Evolutionary conservation across 2,329 filamentous ascomycete species (phyloP).

Genomic region (Arthrinium phaeospermum): DNA sequence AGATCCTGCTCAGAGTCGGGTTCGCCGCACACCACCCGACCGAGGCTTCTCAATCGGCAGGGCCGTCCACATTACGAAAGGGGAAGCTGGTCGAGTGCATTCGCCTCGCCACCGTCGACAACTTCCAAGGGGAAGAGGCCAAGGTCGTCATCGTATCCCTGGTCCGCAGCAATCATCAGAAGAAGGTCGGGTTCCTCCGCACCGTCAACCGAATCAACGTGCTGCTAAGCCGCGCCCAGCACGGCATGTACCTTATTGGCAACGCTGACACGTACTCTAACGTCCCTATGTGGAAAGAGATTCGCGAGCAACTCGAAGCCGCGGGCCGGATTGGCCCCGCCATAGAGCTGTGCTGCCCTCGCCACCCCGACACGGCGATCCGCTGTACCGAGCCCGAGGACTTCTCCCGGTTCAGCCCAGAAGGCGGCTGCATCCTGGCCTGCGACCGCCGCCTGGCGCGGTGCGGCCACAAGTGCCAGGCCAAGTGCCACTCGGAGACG

Average conservation of each 20-base stretch:
- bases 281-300: slow-evolving; percentile 68
- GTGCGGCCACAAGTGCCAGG: slow-evolving; percentile 55
- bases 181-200: slow-evolving; percentile 68
- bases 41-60: no score
- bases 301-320: slow-evolving; percentile 57
- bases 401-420: slow-evolving; percentile 61
- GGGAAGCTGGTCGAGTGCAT: slow-evolving; percentile 54
- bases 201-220: slow-evolving; percentile 74
- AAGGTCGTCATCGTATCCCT: slow-evolving; percentile 73
- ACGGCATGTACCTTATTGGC: slow-evolving; percentile 77
- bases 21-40: no score
- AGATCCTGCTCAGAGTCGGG: no score
- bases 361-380: slow-evolving; percentile 61
- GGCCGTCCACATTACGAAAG: no score
- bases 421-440: slow-evolving; percentile 63
- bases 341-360: slow-evolving; percentile 65
- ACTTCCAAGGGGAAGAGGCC: slow-evolving; percentile 80
- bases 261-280: slow-evolving; percentile 62
- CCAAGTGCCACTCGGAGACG: slow-evolving; percentile 52
- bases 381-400: slow-evolving; percentile 59
- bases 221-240: slow-evolving; percentile 67
- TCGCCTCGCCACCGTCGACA: slow-evolving; percentile 71
- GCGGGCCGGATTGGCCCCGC: slow-evolving; percentile 53
- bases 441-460: slow-evolving; percentile 53
- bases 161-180: slow-evolving; percentile 68